These are phyloP conservation scores for Xylaria arbuscula DNA, from an alignment of 2,329 filamentous ascomycete species.

Conservation along the genomic window DNA sequence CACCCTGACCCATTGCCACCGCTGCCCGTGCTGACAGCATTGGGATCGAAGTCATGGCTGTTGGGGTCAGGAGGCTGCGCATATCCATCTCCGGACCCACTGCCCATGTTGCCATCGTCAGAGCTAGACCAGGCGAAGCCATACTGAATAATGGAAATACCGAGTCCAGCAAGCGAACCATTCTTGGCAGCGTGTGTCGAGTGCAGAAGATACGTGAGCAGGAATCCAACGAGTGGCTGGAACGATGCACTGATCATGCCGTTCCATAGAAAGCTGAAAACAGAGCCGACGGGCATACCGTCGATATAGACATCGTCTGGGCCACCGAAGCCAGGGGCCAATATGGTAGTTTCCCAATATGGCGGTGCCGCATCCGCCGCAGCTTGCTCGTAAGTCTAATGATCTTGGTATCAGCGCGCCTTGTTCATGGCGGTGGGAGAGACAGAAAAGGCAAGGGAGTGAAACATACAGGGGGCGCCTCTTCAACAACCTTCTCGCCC, in stretches of 20 bases:
- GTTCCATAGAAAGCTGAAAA: slow-evolving; percentile 92
- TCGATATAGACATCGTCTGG: slow-evolving; percentile 97
- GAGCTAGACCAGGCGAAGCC: slow-evolving; percentile 84
- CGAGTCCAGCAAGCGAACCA: slow-evolving; percentile 91
- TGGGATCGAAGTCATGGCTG: slow-evolving; percentile 85
- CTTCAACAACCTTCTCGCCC: slow-evolving; percentile 80
- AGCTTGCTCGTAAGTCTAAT: slow-evolving; percentile 95
- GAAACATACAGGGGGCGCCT: slow-evolving; percentile 83
- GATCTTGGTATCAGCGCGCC: slow-evolving; percentile 51
- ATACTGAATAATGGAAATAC: slow-evolving; percentile 94
- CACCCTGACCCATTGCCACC: slow-evolving; percentile 57
- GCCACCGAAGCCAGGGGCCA: slow-evolving; percentile 90
- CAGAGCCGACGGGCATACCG: slow-evolving; percentile 88
- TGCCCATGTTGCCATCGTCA: slow-evolving; percentile 57
- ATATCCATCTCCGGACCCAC: slow-evolving; percentile 65
- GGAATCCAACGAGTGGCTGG: slow-evolving; percentile 88
- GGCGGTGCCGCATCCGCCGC: slow-evolving; percentile 95
- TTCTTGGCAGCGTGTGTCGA: slow-evolving; percentile 99
- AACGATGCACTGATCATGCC: slow-evolving; percentile 98
- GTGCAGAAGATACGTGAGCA: slow-evolving; percentile 97
- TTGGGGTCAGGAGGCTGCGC: slow-evolving; percentile 87
- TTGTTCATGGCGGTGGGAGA: background rate
- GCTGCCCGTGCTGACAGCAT: slow-evolving; percentile 62
- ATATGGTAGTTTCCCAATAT: slow-evolving; percentile 99
- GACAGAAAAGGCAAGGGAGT: background rate